Evolutionary conservation across 73 alveolate species (phyloP), one percentile per base, ranked within the genome.

Genomic region (Paramecium sexaurelia): DNA sequence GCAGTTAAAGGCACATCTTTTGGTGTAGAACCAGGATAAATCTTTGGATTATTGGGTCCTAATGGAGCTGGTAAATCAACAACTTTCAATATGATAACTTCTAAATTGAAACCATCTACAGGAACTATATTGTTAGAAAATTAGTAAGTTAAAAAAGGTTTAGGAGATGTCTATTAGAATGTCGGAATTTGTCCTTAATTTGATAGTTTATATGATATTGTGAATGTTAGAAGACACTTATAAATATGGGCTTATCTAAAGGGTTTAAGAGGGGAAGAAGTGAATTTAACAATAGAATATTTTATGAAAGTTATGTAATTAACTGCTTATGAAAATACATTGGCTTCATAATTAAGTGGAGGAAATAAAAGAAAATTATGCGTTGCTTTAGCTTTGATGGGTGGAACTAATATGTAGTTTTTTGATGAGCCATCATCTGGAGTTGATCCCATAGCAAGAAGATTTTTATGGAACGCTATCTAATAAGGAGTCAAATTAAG

Each of bases 131-230:
- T 37, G 17, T 97, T 98, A 51, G 95, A 94, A 75, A 97, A 98
- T 5, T 75, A 75, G 66, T 97, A 98, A 87, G 97, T 98, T 2
- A 75, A 57, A 17, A 85, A 41, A 36, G 96, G 96, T 1, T 95
- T 96, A 66, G 95, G 95, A 22, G 71, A 93, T 87, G 98, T 97
- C 1, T 95, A 98, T 82, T 94, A 96, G 84, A 92, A 95, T 45
- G 97, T 98, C 32, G 99, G 99, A 37, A 97, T 97, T 69, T 98
- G 99, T 92, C 99, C 99, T 61, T 97, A 98, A 84, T 97, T 96
- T 93, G 99, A 98, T 85, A 98, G 99, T 33, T 91, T 98, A 26
- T 97, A 95, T 93, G 99, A 97, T 37, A 95, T 95, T 4, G 88
- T 97, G 39, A 96, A 99, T 47, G 99, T 96, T n/a, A 92, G 94